These are phyloP conservation scores for Hypoxylon lienhwacheense DNA, from an alignment of 495 filamentous ascomycete species.

Conservation along the genomic window DNA sequence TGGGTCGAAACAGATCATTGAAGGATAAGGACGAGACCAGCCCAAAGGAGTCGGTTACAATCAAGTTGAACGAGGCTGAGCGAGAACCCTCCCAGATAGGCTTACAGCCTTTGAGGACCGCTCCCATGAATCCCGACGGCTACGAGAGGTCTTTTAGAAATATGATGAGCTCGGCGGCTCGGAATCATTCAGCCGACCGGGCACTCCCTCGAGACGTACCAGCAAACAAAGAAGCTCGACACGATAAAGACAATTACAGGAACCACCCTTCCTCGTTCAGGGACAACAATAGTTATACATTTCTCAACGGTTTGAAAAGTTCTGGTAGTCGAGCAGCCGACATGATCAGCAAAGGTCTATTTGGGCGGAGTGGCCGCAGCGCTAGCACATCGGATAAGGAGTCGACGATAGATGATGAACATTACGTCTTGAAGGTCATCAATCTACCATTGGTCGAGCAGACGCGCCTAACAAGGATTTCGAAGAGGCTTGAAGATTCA, in stretches of 20 bases:
- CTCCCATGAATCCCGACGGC: constrained; percentile 56
- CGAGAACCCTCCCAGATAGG: constrained; percentile 30
- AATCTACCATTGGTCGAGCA: constrained; percentile 81
- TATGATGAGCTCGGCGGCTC: constrained; percentile 62
- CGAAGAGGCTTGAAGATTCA: constrained; percentile 78
- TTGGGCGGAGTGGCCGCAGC: constrained; percentile 73
- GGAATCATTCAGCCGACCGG: constrained; percentile 68
- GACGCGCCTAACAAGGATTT: constrained; percentile 82
- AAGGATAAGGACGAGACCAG: constrained; percentile 54
- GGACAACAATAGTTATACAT: constrained; percentile 62
- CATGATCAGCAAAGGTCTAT: constrained; percentile 74
- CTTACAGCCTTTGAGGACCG: constrained; percentile 52
- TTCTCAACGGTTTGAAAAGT: constrained; percentile 73
- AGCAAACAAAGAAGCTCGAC: constrained; percentile 42
- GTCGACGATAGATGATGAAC: constrained; percentile 65
- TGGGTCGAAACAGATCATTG: constrained; percentile 70
- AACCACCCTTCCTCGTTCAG: constrained; percentile 57
- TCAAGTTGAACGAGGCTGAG: constrained; percentile 46
- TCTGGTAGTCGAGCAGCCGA: constrained; percentile 73
- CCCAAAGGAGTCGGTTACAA: constrained; percentile 41
- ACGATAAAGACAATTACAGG: constrained; percentile 49
- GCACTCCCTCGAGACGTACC: constrained; percentile 39
- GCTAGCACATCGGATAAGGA: constrained; percentile 72
- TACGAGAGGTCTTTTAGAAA: constrained; percentile 65
- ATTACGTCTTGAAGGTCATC: constrained; percentile 76